These are phyloP conservation scores for Macroventuria anomochaeta DNA, from an alignment of 2,329 filamentous ascomycete species.

Conservation along the genomic window DNA sequence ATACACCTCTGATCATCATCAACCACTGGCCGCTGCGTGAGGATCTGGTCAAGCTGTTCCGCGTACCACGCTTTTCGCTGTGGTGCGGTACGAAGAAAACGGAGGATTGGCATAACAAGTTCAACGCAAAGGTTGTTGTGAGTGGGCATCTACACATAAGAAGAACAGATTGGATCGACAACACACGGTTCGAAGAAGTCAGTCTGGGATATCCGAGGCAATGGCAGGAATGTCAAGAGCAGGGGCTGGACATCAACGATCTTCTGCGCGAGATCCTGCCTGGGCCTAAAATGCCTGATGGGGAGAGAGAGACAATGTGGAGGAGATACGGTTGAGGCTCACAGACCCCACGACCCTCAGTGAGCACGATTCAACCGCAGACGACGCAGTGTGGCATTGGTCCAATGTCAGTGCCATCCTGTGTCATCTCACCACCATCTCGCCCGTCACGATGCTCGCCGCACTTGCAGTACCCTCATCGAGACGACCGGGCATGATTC, in stretches of 20 bases:
- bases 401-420: not conserved
- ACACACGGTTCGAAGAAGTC: conserved; percentile 56
- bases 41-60: conserved; percentile 53
- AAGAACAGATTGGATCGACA: conserved; percentile 56
- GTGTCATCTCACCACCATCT: not conserved
- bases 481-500: not conserved
- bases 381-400: no score
- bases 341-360: not conserved
- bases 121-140: conserved; percentile 56
- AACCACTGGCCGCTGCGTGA: conserved; percentile 57
- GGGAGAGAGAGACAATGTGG: conserved; percentile 36
- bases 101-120: conserved; percentile 55
- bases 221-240: conserved; percentile 53
- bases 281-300: conserved; percentile 45
- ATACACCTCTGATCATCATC: conserved; percentile 50
- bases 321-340: conserved; percentile 36
- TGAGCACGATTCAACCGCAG: not conserved
- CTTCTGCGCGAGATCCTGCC: conserved; percentile 56
- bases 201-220: conserved; percentile 57
- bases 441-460: not conserved
- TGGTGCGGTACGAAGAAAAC: conserved; percentile 59
- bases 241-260: conserved; percentile 54
- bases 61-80: conserved; percentile 53
- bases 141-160: conserved; percentile 56
- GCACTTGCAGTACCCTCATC: not conserved